A percentile compares a stretch with the other conserved stretches of the same genome.
Evolutionary conservation across 495 filamentous ascomycete species (phyloP).

Genomic region (Podospora appendiculata): DNA sequence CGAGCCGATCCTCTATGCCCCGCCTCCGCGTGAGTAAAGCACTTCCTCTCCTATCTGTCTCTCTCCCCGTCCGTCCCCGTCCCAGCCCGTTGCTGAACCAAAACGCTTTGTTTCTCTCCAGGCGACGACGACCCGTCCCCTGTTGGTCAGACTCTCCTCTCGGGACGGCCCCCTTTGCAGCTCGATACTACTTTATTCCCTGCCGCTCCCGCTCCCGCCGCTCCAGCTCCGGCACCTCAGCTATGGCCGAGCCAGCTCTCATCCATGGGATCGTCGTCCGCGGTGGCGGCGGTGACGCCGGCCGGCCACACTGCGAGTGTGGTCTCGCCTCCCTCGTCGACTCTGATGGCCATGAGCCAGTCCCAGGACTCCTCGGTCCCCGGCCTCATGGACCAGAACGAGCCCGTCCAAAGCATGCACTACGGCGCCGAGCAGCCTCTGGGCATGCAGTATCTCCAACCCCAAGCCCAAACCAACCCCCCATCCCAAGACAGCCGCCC

Average conservation of each 20-base stretch:
- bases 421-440: too few relatives aligned
- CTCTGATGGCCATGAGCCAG: too few relatives aligned
- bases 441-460: too few relatives aligned
- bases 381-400: too few relatives aligned
- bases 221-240: constrained; percentile 12
- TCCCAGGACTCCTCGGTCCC: too few relatives aligned
- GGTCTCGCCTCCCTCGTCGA: too few relatives aligned
- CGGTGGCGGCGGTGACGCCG: too few relatives aligned
- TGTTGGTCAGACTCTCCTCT: not conserved
- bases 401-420: too few relatives aligned
- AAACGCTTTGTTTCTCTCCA: too few relatives aligned
- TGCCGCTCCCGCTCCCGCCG: constrained; percentile 28
- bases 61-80: too few relatives aligned
- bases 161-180: constrained; percentile 11
- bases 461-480: not conserved
- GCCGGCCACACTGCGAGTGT: too few relatives aligned
- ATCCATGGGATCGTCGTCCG: constrained; percentile 6
- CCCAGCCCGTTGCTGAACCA: too few relatives aligned
- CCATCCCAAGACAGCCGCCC: not conserved
- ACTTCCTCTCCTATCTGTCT: not conserved
- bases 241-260: constrained; percentile 20
- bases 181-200: constrained; percentile 26
- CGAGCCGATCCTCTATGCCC: constrained; percentile 45
- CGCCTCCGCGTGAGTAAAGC: not conserved
- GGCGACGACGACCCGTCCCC: constrained; percentile 1